Base-by-base conservation (phyloP, 768 basidiomycete genomes). In the Hericium rajendrae region DNA sequence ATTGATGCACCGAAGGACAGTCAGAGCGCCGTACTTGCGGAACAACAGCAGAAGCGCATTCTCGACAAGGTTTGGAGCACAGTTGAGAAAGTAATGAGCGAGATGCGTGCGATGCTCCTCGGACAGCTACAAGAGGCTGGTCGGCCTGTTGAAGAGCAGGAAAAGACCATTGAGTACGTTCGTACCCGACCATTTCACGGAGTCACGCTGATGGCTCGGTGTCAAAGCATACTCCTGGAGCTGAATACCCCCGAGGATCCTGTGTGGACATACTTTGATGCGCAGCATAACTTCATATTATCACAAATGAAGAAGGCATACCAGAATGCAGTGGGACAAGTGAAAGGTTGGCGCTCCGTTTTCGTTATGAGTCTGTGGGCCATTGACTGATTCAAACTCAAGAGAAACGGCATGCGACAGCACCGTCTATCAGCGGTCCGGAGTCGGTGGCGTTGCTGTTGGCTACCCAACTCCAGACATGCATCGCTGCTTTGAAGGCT, bases 11-110 rank as follows among this genome's bases (percentile, higher is more conserved):
- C 77, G 12, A 85, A 83, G 64, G 85, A 85, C 59, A 78, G 77
- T 32, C 76, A 75, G 57, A 67, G 71, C 4, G 74, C 74, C 12
- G 70, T 74, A 8, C 67, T 73, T 2, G 79, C 78, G 4, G 82
- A 84, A 60, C 83, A 82, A 60, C 94, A 94, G 67, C 93, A 95
- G 72, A 88, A 86, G 65, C 83, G 94, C 24, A 88, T 99, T 55
- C 80, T 97, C 50, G 92, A 97, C 60, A 98, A 94, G 71, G 92
- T 98, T 3, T 99, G 97, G 97, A 78, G 74, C 2, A 92, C 85
- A 50, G 94, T 97, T 16, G 95, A 98, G 72, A 91, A 87, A 69
- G 91, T 93, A 46, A 94, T 98, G 85, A 77, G 76, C 28, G 92
- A 95, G 70, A 91, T 99, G 91, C 80, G 84, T 61, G 82, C 76